Conservation (phyloP, 352 stramenopile genomes). For the Pythium brassicae region DNA sequence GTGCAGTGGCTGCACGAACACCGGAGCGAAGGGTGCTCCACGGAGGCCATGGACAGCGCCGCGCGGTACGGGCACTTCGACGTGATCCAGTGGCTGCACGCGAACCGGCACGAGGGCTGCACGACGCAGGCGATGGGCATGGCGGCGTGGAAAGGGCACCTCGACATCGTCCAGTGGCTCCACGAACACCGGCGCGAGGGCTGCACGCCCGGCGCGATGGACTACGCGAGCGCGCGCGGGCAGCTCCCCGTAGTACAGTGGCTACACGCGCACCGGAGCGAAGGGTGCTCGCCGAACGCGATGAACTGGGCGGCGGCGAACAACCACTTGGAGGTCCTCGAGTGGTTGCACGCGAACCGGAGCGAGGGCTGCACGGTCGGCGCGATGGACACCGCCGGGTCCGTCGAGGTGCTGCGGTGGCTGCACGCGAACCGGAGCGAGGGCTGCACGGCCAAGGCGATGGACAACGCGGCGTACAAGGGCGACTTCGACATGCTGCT, state of each 20-base stretch:
- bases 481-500: constrained; percentile 21
- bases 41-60: constrained; percentile 11
- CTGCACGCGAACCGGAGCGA: constrained; percentile 16
- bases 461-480: constrained; percentile 23
- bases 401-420: constrained; percentile 10
- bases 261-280: constrained; percentile 14
- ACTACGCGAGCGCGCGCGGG: constrained; percentile 21
- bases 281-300: constrained; percentile 15
- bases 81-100: constrained; percentile 33
- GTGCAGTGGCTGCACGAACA: constrained; percentile 17
- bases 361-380: constrained; percentile 15
- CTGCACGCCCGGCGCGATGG: constrained; percentile 56
- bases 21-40: constrained; percentile 8
- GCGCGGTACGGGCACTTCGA: constrained; percentile 9
- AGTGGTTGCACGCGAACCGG: constrained; percentile 21
- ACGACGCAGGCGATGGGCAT: constrained; percentile 5
- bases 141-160: constrained; percentile 34
- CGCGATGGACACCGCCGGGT: constrained; percentile 19
- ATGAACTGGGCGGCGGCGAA: constrained; percentile 20
- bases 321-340: constrained; percentile 17
- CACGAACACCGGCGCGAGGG: constrained; percentile 50
- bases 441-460: constrained; percentile 18
- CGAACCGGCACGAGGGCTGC: constrained; percentile 29
- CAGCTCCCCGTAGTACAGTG: constrained; percentile 14
- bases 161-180: constrained; percentile 53